Conservation (phyloP, 139 green algal genomes). For the Klebsormidium nitens region DNA sequence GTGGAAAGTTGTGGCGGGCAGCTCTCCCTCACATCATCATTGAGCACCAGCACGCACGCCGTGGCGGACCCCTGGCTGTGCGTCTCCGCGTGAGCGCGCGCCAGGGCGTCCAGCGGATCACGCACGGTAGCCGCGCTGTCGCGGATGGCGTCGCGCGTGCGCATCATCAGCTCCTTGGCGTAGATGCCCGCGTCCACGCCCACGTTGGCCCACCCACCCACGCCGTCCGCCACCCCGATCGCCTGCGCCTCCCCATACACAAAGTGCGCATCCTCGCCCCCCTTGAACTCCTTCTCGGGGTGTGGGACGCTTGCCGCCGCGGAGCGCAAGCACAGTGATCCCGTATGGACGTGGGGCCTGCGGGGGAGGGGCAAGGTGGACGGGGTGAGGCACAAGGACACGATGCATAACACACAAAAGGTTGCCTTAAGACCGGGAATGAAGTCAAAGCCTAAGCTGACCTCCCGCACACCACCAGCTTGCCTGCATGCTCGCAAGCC, state of each 20-base stretch:
- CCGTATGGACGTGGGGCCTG: too few relatives aligned
- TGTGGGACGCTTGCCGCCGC: conserved; percentile 59
- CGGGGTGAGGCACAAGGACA: too few relatives aligned
- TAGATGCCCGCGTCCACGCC: conserved; percentile 78
- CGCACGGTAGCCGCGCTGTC: conserved; percentile 67
- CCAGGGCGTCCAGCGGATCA: conserved; percentile 47
- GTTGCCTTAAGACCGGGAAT: too few relatives aligned
- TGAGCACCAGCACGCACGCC: conserved; percentile 60
- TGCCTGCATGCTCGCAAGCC: too few relatives aligned
- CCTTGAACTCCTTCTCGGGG: conserved; percentile 69
- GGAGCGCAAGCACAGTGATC: conserved; percentile 15
- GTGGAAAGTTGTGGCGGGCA: too few relatives aligned
- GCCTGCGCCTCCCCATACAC: conserved; percentile 53
- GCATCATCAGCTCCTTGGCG: conserved; percentile 35
- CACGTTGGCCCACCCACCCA: conserved; percentile 77
- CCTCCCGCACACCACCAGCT: too few relatives aligned
- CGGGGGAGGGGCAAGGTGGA: too few relatives aligned
- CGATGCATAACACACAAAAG: too few relatives aligned
- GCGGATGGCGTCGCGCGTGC: conserved; percentile 31
- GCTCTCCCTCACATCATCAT: conserved; percentile 39
- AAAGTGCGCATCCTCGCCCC: conserved; percentile 84
- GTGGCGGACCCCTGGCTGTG: conserved; percentile 64
- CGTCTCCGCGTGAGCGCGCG: conserved; percentile 54
- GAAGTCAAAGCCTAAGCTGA: too few relatives aligned
- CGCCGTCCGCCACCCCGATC: conserved; percentile 77